phyloP scores from a whole-genome alignment of 2,329 filamentous ascomycete species.

The Penicillium nordicum region DNA sequence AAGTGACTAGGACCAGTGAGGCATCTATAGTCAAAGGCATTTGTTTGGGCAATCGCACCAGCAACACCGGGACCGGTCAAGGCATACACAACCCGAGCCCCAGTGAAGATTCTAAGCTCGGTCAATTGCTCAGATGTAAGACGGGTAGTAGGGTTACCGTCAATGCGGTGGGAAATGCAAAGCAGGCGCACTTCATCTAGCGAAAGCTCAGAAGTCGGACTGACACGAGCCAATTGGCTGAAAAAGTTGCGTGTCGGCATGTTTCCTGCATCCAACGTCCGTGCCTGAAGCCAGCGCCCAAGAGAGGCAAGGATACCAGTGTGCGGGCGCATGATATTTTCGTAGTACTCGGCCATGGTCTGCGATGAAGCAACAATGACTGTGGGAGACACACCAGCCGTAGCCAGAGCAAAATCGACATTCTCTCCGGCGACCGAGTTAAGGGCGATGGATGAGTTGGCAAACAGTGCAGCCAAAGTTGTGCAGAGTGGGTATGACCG shows the following conservation, averaged over 20 bases:
- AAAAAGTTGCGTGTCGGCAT: constrained; percentile 67
- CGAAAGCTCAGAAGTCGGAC: constrained; percentile 40
- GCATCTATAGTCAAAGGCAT: constrained; percentile 78
- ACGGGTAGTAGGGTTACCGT: constrained; percentile 56
- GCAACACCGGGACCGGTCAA: constrained; percentile 79
- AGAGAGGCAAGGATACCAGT: constrained; percentile 63
- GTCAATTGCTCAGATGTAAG: constrained; percentile 69
- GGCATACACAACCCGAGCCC: constrained; percentile 78
- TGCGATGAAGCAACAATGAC: constrained; percentile 74
- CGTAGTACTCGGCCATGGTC: constrained; percentile 66
- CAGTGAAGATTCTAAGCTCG: constrained; percentile 76
- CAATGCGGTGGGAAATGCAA: constrained; percentile 71
- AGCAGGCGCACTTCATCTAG: constrained; percentile 74
- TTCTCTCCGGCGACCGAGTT: constrained; percentile 79
- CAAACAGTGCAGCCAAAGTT: constrained; percentile 77
- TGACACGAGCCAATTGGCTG: constrained; percentile 43
- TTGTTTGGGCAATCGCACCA: constrained; percentile 82
- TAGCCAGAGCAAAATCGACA: constrained; percentile 69
- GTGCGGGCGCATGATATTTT: constrained; percentile 57
- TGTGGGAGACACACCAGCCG: constrained; percentile 72
- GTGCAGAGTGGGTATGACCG: constrained; percentile 75
- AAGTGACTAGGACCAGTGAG: constrained; percentile 61
- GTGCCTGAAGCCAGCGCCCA: constrained; percentile 69
- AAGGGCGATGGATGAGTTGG: constrained; percentile 78
- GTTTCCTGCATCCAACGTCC: constrained; percentile 67